These are phyloP conservation scores for Trichothecium roseum DNA, from an alignment of 2,329 filamentous ascomycete species.

Conservation along the genomic window DNA sequence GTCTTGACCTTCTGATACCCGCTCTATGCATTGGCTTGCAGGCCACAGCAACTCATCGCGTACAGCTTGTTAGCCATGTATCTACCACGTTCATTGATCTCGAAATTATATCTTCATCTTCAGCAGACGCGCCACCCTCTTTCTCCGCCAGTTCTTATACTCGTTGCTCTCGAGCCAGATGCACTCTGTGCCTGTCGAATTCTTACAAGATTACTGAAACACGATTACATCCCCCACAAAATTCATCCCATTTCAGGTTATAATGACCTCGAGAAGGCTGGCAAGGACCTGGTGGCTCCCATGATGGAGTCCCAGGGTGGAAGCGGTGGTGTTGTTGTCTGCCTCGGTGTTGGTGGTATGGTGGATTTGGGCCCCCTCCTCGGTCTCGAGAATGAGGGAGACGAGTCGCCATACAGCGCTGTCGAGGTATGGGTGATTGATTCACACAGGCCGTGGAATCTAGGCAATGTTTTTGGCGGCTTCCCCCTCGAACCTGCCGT, in stretches of 20 bases:
- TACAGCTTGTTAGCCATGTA: conserved; percentile 55
- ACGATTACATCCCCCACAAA: conserved; percentile 96
- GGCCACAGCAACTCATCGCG: conserved; percentile 14
- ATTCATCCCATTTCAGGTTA: conserved; percentile 93
- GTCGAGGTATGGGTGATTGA: conserved; percentile 95
- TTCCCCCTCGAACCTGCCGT: conserved; percentile 44
- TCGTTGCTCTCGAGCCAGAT: conserved; percentile 90
- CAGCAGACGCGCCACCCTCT: conserved; percentile 79
- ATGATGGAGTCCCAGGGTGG: conserved; percentile 83
- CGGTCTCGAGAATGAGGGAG: conserved; percentile 55
- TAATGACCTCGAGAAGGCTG: conserved; percentile 73
- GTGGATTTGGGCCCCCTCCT: conserved; percentile 76
- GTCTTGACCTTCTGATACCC: not conserved
- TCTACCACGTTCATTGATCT: conserved; percentile 80
- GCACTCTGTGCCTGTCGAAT: conserved; percentile 93
- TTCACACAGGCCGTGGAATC: conserved; percentile 84
- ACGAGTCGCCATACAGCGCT: conserved; percentile 61
- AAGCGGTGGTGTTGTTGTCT: conserved; percentile 79
- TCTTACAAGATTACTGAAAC: conserved; percentile 82
- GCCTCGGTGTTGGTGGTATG: conserved; percentile 84
- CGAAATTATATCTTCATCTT: conserved; percentile 84
- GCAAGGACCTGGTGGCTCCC: conserved; percentile 67
- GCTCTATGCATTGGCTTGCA: conserved; percentile 5
- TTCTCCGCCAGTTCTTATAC: conserved; percentile 80
- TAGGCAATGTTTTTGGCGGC: conserved; percentile 85